These are phyloP conservation scores for Fusarium longipes DNA, from an alignment of 2,329 filamentous ascomycete species.

Conservation along the genomic window DNA sequence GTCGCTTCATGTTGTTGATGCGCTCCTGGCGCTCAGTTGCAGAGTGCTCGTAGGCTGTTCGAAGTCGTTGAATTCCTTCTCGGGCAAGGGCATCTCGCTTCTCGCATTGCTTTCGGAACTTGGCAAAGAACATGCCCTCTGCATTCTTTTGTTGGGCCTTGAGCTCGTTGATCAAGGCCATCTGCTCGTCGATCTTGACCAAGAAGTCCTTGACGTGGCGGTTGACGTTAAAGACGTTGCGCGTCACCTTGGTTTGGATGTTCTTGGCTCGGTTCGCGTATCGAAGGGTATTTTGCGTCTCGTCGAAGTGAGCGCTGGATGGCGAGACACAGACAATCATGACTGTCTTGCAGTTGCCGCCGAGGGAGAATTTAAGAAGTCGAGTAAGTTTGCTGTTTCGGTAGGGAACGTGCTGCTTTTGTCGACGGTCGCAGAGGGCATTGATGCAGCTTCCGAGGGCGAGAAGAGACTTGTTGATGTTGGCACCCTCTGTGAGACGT, in stretches of 20 bases:
- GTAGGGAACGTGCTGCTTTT: conserved; percentile 94
- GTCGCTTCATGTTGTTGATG: conserved; percentile 80
- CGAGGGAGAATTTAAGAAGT: conserved; percentile 94
- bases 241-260: conserved; percentile 99
- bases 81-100: conserved; percentile 81
- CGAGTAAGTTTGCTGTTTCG: conserved; percentile 97
- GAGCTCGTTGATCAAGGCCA: conserved; percentile 95
- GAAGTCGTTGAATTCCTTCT: conserved; percentile 84
- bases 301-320: conserved; percentile 95
- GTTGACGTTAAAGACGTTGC: conserved; percentile 99
- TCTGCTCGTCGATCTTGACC: conserved; percentile 99
- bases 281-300: conserved; percentile 96
- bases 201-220: conserved; percentile 99
- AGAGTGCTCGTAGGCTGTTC: conserved; percentile 85
- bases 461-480: conserved; percentile 98
- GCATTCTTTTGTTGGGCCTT: conserved; percentile 92
- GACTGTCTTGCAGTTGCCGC: conserved; percentile 97
- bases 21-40: conserved; percentile 82
- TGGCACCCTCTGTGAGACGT: conserved; percentile 90
- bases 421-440: conserved; percentile 91
- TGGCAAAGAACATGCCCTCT: conserved; percentile 82
- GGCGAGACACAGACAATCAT: conserved; percentile 99
- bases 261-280: conserved; percentile 99
- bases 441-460: conserved; percentile 98
- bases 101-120: conserved; percentile 90